Evolutionary conservation across 192 early-diverging fungal species (phyloP).

Genomic region (Coemansia sp.): DNA sequence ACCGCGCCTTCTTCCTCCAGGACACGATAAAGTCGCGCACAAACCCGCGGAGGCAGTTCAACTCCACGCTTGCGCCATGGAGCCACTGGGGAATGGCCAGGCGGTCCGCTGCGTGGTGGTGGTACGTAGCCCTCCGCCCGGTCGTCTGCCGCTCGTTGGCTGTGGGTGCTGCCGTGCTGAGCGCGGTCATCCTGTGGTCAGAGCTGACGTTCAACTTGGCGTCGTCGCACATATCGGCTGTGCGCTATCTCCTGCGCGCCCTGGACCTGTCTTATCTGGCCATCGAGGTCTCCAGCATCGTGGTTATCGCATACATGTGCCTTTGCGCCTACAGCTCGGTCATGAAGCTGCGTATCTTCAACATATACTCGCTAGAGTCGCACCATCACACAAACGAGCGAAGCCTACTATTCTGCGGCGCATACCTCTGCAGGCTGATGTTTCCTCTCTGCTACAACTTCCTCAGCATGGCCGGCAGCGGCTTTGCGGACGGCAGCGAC

Average conservation of each 20-base stretch:
- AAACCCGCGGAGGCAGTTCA: slow-evolving; percentile 63
- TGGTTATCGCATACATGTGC: slow-evolving; percentile 88
- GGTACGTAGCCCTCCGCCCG: slow-evolving; percentile 77
- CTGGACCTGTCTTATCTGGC: slow-evolving; percentile 60
- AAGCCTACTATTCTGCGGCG: slow-evolving; percentile 88
- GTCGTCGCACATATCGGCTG: slow-evolving; percentile 69
- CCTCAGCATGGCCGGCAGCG: slow-evolving; percentile 63
- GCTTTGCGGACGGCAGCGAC: slow-evolving; percentile 31
- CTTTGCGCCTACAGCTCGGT: slow-evolving; percentile 88
- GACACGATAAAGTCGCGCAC: slow-evolving; percentile 74
- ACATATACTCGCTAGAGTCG: slow-evolving; percentile 84
- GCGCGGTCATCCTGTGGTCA: slow-evolving; percentile 84
- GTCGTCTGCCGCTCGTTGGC: slow-evolving; percentile 59
- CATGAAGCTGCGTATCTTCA: slow-evolving; percentile 87
- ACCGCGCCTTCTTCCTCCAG: slow-evolving; percentile 78
- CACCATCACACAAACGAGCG: slow-evolving; percentile 93
- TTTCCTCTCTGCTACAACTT: slow-evolving; percentile 95
- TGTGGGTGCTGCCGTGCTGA: slow-evolving; percentile 61
- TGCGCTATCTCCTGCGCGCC: slow-evolving; percentile 62
- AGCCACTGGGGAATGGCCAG: slow-evolving; percentile 41
- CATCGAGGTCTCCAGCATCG: slow-evolving; percentile 62
- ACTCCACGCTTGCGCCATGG: slow-evolving; percentile 58
- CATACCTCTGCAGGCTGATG: slow-evolving; percentile 83
- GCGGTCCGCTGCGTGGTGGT: slow-evolving; percentile 74
- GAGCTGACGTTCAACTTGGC: slow-evolving; percentile 85